Evolutionary conservation across 108 stramenopile species (phyloP).

Genomic region (Cafeteria roenbergensis): DNA sequence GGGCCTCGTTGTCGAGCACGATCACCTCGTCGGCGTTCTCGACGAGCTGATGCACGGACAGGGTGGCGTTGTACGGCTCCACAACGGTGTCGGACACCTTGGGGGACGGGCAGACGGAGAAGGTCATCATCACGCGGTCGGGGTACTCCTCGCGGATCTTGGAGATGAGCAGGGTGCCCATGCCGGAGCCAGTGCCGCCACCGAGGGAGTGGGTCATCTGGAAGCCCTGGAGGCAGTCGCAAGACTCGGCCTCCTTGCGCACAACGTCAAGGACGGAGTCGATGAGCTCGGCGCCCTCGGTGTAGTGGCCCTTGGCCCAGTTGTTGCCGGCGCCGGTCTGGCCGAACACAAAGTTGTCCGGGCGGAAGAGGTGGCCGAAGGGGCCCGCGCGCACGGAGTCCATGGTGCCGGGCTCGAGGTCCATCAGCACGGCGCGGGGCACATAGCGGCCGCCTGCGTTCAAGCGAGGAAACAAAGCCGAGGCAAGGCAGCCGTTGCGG

Average conservation of each 20-base stretch:
- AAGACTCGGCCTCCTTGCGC: constrained; percentile 75
- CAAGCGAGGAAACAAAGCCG: too few species aligned
- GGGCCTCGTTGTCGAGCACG: constrained; percentile 87
- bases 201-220: constrained; percentile 72
- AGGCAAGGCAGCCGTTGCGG: too few species aligned
- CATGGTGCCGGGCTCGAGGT: constrained; percentile 47
- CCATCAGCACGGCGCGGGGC: constrained; percentile 53
- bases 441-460: constrained; percentile 75
- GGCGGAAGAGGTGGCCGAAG: constrained; percentile 70
- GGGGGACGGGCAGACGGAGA: constrained; percentile 68
- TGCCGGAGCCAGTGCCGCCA: constrained; percentile 64
- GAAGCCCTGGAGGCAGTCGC: constrained; percentile 74
- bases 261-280: constrained; percentile 81
- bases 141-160: constrained; percentile 91
- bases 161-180: constrained; percentile 78
- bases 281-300: constrained; percentile 84
- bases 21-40: constrained; percentile 92
- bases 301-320: constrained; percentile 95
- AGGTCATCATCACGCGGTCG: constrained; percentile 72
- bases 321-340: constrained; percentile 74
- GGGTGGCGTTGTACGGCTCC: constrained; percentile 91
- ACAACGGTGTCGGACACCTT: constrained; percentile 90
- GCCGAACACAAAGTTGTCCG: constrained; percentile 89
- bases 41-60: constrained; percentile 86
- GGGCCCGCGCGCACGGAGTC: constrained; percentile 64